These are phyloP conservation scores for Paralagenidium karlingii DNA, from an alignment of 352 stramenopile species.

Conservation along the genomic window DNA sequence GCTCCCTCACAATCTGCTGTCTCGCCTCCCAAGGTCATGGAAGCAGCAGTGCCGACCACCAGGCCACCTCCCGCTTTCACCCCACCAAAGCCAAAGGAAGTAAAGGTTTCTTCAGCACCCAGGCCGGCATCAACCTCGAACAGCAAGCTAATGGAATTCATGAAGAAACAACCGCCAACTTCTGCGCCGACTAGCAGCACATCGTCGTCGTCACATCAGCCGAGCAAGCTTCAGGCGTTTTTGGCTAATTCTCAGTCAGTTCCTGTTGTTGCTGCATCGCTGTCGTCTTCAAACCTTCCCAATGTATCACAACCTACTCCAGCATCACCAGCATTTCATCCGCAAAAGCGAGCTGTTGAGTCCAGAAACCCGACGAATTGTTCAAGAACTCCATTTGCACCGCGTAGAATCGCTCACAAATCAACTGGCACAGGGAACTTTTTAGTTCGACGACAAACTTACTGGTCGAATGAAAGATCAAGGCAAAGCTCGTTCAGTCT, in stretches of 20 bases:
- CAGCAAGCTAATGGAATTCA: conserved; percentile 71
- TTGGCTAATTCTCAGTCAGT: conserved; percentile 32
- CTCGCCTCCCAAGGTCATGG: not conserved
- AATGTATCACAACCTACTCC: not conserved
- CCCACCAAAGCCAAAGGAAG: not conserved
- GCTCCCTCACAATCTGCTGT: not conserved
- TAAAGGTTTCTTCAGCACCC: conserved; percentile 2
- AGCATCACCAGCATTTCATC: not conserved
- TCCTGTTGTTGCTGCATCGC: not conserved
- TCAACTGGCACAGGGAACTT: conserved; percentile 60
- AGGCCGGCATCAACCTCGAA: conserved; percentile 12
- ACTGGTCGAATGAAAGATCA: conserved; percentile 27
- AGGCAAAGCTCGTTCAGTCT: conserved; percentile 55
- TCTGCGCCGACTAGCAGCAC: conserved; percentile 7
- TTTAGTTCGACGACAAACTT: conserved; percentile 66
- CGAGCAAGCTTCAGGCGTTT: conserved; percentile 73
- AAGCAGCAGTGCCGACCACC: conserved; percentile 5
- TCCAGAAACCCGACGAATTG: no score
- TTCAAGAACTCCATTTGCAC: conserved; percentile 33
- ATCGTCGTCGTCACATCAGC: conserved; percentile 26
- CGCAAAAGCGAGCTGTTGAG: not conserved
- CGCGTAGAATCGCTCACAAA: conserved; percentile 30
- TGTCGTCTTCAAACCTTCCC: not conserved
- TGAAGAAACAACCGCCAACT: conserved; percentile 43
- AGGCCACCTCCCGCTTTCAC: conserved; percentile 6